Evolutionary conservation across 208 protist genomes (phyloP), one percentile per base, ranked within the genome.

Genomic region (Crithidia sp.): DNA sequence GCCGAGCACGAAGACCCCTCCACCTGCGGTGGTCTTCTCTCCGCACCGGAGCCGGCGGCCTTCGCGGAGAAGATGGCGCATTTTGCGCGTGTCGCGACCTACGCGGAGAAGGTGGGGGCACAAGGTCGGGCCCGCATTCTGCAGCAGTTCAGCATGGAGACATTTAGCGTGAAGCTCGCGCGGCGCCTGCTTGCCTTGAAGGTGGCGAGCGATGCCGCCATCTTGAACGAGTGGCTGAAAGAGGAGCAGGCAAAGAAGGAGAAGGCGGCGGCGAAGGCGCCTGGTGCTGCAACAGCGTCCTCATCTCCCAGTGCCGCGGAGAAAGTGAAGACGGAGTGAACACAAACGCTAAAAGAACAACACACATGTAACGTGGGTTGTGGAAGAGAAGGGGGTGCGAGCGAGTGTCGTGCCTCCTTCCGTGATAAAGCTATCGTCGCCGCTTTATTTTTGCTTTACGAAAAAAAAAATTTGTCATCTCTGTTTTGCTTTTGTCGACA

Each of bases 31-130:
- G 87, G 87, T 4, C 67, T 91, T 3, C 74, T 95, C 4, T 92
- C 84, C 17, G 76, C 81, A 9, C 82, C 90, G 40, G 84, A 82
- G 55, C 68, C 86, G 40, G 74, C 77, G 61, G 88, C 81, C 13
- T 93, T 95, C 74, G 83, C 88, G n/a, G 71, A 52, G 12, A 87
- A 86, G 41, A 87, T 93, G 75, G 60, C 61, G n/a, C 39, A 62
- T 47, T 81, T 92, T 45, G 67, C 71, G 3, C 69, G 44, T 2
- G 80, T 89, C 67, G 68, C 77, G 17, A 45, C 9, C 17, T 67
- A 83, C 28, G 71, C 77, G 40, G 50, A 73, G 28, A 64, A 67
- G 54, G 68, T 88, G 0, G 89, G 89, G 36, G 79, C 71, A n/a
- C 74, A 83, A 36, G 89, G 86, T 14, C 63, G 77, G 14, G 47